A percentile compares a stretch with the other conserved stretches of the same genome.
Conservation (phyloP, 176 grass and related monocot species). For the Coix lacrymajobi region DNA sequence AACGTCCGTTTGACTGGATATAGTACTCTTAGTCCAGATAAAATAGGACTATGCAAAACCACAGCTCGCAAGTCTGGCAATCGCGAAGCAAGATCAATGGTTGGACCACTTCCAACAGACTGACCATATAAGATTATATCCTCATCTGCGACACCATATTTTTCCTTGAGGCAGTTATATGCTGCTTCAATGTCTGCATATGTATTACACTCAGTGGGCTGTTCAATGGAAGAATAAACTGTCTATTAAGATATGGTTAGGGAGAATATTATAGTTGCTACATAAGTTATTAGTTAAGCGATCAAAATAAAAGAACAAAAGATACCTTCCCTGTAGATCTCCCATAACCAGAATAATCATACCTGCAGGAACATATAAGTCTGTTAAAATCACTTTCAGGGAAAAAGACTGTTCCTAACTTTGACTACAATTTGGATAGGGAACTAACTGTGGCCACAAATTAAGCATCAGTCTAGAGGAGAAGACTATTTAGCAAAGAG, state of each 20-base stretch:
- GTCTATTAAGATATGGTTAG: slow-evolving; percentile 46
- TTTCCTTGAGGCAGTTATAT: slow-evolving; percentile 86
- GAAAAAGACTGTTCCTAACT: neutral
- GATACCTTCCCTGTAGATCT: slow-evolving; percentile 85
- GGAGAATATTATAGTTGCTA: slow-evolving; percentile 31
- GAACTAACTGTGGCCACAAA: slow-evolving; percentile 18
- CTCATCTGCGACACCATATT: slow-evolving; percentile 68
- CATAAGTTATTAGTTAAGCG: slow-evolving; percentile 20
- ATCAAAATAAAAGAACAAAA: slow-evolving; percentile 19
- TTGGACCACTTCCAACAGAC: slow-evolving; percentile 89
- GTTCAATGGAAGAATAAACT: slow-evolving; percentile 62
- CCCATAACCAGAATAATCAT: slow-evolving; percentile 91
- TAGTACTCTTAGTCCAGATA: slow-evolving; percentile 82
- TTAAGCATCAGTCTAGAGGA: neutral
- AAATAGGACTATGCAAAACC: slow-evolving; percentile 86
- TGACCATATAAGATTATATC: slow-evolving; percentile 89
- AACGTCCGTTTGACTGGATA: slow-evolving; percentile 78
- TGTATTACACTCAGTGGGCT: slow-evolving; percentile 93
- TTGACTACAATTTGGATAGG: no score
- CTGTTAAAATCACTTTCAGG: neutral
- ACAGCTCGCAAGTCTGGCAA: slow-evolving; percentile 77
- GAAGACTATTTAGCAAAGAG: neutral
- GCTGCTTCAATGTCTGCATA: slow-evolving; percentile 96
- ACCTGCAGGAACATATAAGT: slow-evolving; percentile 39
- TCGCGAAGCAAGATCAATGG: slow-evolving; percentile 84